Conservation (phyloP, 306 rosid genomes). For the Oemleria cerasiformis region DNA sequence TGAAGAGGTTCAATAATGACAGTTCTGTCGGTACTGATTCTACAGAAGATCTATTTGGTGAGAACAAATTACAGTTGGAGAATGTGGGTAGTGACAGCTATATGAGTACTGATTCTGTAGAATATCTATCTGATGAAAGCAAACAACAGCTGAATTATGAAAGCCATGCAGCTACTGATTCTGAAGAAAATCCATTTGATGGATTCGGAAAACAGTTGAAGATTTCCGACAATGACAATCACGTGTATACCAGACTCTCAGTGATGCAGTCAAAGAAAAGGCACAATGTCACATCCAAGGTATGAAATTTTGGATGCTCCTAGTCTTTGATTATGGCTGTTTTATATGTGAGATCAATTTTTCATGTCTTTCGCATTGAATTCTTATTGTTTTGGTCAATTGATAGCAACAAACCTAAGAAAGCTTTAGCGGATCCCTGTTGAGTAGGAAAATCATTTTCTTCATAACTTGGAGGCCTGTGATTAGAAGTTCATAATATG, state of each 20-base stretch:
- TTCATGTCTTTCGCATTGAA: background rate
- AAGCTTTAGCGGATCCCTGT: background rate
- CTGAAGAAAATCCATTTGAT: slow-evolving; percentile 3
- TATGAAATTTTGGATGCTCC: background rate
- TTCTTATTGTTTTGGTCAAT: background rate
- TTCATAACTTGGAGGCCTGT: background rate
- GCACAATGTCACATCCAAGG: background rate
- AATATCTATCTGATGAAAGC: background rate
- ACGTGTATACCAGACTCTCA: background rate
- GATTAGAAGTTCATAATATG: background rate
- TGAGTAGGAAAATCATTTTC: background rate
- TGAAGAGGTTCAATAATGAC: background rate
- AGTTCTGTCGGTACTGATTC: background rate
- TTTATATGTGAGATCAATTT: background rate
- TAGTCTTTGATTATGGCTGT: background rate
- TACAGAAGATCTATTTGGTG: background rate
- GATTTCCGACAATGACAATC: background rate
- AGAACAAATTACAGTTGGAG: background rate
- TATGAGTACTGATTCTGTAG: background rate
- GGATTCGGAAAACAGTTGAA: background rate
- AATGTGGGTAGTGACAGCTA: background rate
- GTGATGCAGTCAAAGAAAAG: background rate
- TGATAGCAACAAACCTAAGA: background rate
- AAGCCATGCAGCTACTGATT: background rate
- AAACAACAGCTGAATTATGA: background rate